Conservation (phyloP, 2,329 filamentous ascomycete genomes). For the Eurotiales sp. region DNA sequence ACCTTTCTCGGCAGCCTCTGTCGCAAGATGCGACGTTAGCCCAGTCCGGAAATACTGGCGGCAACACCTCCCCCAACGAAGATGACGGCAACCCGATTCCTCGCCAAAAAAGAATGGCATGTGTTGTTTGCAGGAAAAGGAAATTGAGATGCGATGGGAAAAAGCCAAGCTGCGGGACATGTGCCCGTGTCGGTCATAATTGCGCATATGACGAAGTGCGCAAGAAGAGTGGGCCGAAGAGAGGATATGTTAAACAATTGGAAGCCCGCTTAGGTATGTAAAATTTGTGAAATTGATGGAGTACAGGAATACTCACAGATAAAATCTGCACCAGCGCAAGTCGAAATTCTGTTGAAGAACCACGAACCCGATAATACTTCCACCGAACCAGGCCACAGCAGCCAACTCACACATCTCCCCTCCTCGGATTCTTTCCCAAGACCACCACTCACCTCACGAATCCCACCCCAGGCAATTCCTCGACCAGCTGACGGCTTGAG, state of each 20-base stretch:
- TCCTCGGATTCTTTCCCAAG: conserved; percentile 29
- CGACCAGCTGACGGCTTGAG: not conserved
- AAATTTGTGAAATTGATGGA: not conserved
- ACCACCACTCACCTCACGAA: conserved; percentile 23
- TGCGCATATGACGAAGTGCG: conserved; percentile 90
- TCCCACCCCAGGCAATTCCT: conserved; percentile 20
- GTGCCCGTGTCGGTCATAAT: conserved; percentile 76
- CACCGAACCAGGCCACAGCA: conserved; percentile 25
- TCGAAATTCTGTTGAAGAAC: conserved; percentile 83
- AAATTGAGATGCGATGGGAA: conserved; percentile 87
- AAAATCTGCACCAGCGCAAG: conserved; percentile 63
- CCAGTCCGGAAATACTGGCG: conserved; percentile 13
- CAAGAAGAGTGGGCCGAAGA: conserved; percentile 90
- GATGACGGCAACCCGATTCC: conserved; percentile 58
- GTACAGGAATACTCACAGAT: conserved; percentile 14
- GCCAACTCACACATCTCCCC: conserved; percentile 18
- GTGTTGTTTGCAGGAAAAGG: conserved; percentile 86
- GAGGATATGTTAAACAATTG: conserved; percentile 89
- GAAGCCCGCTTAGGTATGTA: conserved; percentile 84
- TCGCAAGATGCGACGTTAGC: conserved; percentile 28
- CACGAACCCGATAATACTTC: conserved; percentile 54
- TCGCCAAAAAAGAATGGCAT: conserved; percentile 89
- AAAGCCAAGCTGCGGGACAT: conserved; percentile 83
- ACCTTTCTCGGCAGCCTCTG: conserved; percentile 46
- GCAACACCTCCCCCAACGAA: conserved; percentile 6